Conservation (phyloP, 139 green algal species). For the Micractinium sp. region DNA sequence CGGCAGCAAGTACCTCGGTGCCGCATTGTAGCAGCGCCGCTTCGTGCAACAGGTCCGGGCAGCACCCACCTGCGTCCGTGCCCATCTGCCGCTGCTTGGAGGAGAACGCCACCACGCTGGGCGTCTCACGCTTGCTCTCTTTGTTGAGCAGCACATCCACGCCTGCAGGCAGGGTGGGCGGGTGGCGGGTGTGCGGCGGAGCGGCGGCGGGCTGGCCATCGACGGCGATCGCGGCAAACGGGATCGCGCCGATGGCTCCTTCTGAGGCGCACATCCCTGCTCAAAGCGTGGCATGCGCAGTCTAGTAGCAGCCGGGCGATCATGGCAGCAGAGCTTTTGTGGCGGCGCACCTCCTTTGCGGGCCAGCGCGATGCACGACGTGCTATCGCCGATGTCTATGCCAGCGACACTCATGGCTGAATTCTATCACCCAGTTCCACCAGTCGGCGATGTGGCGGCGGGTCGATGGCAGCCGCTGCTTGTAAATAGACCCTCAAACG, state of each 20-base stretch:
- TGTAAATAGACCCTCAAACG: no score
- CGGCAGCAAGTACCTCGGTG: background rate
- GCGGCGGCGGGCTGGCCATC: background rate
- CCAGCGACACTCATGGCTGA: constrained; percentile 55
- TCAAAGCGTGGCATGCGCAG: no score
- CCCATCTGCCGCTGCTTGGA: constrained; percentile 88
- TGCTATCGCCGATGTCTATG: constrained; percentile 93
- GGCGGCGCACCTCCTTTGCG: constrained; percentile 79
- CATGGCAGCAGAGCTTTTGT: background rate
- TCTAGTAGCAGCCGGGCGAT: background rate
- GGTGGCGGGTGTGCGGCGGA: background rate
- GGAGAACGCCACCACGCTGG: constrained; percentile 88
- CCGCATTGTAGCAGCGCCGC: background rate
- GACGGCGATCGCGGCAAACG: no score
- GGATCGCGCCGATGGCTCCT: background rate
- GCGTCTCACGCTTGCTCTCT: constrained; percentile 94
- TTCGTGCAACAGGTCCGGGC: background rate
- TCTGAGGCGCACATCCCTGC: no score
- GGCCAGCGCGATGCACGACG: constrained; percentile 86
- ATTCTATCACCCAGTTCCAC: no score
- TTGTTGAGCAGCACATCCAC: constrained; percentile 97
- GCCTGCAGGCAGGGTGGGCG: constrained; percentile 29
- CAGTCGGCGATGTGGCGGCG: no score
- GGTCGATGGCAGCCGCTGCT: no score
- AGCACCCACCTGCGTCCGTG: constrained; percentile 67